Base-by-base conservation (phyloP, 1,284 basidiomycete genomes). In the Leucoagaricus sp. region DNA sequence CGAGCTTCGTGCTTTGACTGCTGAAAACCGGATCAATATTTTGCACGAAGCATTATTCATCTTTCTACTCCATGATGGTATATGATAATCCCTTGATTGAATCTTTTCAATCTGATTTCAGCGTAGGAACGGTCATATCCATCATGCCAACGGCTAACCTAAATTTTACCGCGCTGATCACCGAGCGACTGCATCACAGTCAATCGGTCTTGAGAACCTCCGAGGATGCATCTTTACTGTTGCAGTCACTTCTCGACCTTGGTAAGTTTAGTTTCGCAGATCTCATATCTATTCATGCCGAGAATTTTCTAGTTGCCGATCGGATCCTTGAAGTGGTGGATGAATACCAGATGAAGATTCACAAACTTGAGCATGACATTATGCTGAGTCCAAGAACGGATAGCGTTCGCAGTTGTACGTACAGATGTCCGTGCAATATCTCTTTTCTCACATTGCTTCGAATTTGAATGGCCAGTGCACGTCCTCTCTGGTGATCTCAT, bases 401-500 rank as follows among this genome's bases (percentile, higher is more conserved):
- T 60, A 80, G 78, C n/a, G 83, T 89, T 26, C 77, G 84, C 23
- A 75, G 77, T 51, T 62, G 85, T 87, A 66, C 34, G 64, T 53
- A 48, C 17, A 4, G 28, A 13, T 26, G 9, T 26, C n/a, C 19
- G 7, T 13, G 8, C 17, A 2, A 25, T 47, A 19, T 29, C 7
- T 41, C 41, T 38, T 28, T 26, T 29, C 19, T n/a, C n/a, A n/a
- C n/a, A n/a, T n/a, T n/a, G n/a, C n/a, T n/a, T n/a, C n/a, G n/a
- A n/a, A n/a, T n/a, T n/a, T n/a, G n/a, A n/a, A n/a, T n/a, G n/a
- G n/a, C n/a, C n/a, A 61, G 60, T 61, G 25, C 60, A 61, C 28
- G 38, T 61, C 51, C 73, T 89, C 15, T 86, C 85, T 34, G 86
- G 84, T n/a, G 87, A 89, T 64, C 74, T 89, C 12, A 85, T 83